A percentile compares a stretch with the other conserved stretches of the same genome.
These are phyloP conservation scores for Lichtheimia hyalospora DNA, from an alignment of 371 early-diverging fungal genomes.

Conservation along the genomic window DNA sequence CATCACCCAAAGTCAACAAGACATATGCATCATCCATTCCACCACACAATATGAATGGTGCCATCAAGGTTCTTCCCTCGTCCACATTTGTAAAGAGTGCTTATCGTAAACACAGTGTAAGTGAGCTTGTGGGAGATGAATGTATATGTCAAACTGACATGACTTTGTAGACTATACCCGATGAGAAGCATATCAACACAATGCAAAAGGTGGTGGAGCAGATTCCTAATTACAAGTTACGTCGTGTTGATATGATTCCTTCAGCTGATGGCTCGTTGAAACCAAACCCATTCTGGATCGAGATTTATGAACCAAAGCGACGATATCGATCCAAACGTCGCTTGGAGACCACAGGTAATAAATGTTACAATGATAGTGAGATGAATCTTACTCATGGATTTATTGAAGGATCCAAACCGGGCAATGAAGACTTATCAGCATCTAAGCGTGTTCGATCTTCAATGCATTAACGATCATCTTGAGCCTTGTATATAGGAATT, in stretches of 20 bases:
- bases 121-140: background rate
- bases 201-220: constrained; percentile 15
- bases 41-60: background rate
- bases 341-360: background rate
- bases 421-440: too few species aligned
- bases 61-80: background rate
- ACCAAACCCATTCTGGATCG: constrained; percentile 17
- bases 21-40: background rate
- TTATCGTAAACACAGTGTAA: background rate
- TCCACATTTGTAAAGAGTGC: background rate
- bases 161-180: background rate
- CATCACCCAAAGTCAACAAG: background rate
- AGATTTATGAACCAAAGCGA: constrained; percentile 15
- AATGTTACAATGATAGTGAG: too few species aligned
- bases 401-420: too few species aligned
- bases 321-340: constrained; percentile 6
- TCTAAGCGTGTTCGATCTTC: too few species aligned
- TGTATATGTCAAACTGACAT: background rate
- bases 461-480: too few species aligned
- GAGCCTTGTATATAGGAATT: too few species aligned
- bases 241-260: constrained; percentile 15
- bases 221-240: constrained; percentile 11
- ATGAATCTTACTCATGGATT: too few species aligned
- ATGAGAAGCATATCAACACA: constrained; percentile 9
- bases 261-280: constrained; percentile 14